Evolutionary conservation across 2,329 filamentous ascomycete genomes (phyloP), one percentile per base, ranked within the genome.

Genomic region (Cytospora paraplurivora): DNA sequence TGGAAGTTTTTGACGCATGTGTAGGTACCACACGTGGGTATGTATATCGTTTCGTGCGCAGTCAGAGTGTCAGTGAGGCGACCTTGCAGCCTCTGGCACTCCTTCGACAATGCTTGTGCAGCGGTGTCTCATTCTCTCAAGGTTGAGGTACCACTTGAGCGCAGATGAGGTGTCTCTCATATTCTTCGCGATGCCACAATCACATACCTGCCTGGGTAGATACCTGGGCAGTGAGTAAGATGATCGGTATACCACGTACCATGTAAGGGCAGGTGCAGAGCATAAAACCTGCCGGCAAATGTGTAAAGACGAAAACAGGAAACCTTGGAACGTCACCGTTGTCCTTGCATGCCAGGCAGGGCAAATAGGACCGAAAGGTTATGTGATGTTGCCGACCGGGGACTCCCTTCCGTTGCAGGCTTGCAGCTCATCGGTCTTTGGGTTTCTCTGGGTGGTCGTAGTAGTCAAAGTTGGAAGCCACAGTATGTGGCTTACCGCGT

Each of bases 151-250:
- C 61, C 44, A 63, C 63, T 64, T 60, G 44, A 41, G 21, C 41
- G 17, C 55, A 33, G 41, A 53, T 49, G 53, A 37, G 17, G 21
- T 63, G 62, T 59, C 62, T 62, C 44, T 52, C 56, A 41, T 56
- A 56, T 44, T 59, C 12, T 57, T 59, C 51, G 63, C 60, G 50
- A 63, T 65, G 41, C 52, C 56, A 52, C 50, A 55, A 56, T 38
- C 32, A 51, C n/a, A 33, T 34, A 37, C 27, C 27, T 27, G 27
- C n/a, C n/a, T n/a, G n/a, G n/a, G n/a, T n/a, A n/a, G 27, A 4
- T 27, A 27, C 27, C 27, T 27, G 27, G 27, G 27, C 27, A 27
- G 27, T 37, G 11, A 51, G 56, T 51, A 49, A 53, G 52, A 57
- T 64, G 35, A 62, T 19, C 38, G 38, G 54, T 35, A 19, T 17